Base-by-base conservation (phyloP, 768 basidiomycete genomes). In the Infundibulicybe gibba region DNA sequence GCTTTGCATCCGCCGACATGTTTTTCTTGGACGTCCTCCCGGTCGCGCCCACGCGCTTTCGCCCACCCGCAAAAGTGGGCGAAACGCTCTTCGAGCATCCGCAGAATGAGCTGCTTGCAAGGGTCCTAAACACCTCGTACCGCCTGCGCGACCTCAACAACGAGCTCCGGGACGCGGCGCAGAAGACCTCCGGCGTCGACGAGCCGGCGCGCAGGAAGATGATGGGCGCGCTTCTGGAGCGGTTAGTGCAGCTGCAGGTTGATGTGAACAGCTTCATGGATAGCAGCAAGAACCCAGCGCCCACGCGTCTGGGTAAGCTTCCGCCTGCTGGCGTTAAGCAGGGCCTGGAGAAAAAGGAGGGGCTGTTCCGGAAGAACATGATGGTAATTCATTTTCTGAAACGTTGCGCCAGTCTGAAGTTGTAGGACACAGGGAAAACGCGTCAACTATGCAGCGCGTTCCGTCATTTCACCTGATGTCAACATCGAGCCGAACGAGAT, bases 401-500 rank as follows among this genome's bases (percentile, higher is more conserved):
- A 30, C 41, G 32, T 17, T 40, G 47, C 25, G 38, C 48, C 39
- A 37, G 10, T 38, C 41, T 13, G 47, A 25, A 14, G 21, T 43
- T 6, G 15, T 44, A 6, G 15, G 19, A 32, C 35, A 32, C 43
- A 97, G 94, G 97, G 97, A 9, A 99, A 99, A 74, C 94, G 97
- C 60, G 97, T 99, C 51, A 98, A 99, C 66, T 97, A 95, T 63
- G 94, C 97, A 35, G 97, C 97, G 16, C 94, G 97, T 52, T 99
- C 97, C n/a, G 97, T 99, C 61, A 99, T 99, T 54, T 99, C 97
- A 14, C 97, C 97, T 10, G 97, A 99, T 61, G 90, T 97, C 57
- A 98, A 98, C 66, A 98, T 99, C 54, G 97, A 99, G 66, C 91
- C 97, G 25, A 94, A 91, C 63, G 97, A 99, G 66, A 99, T 99